A percentile compares a stretch with the other conserved stretches of the same genome.
These are phyloP conservation scores for Toxicodendron radicans DNA, from an alignment of 345 rosid species.

Conservation along the genomic window DNA sequence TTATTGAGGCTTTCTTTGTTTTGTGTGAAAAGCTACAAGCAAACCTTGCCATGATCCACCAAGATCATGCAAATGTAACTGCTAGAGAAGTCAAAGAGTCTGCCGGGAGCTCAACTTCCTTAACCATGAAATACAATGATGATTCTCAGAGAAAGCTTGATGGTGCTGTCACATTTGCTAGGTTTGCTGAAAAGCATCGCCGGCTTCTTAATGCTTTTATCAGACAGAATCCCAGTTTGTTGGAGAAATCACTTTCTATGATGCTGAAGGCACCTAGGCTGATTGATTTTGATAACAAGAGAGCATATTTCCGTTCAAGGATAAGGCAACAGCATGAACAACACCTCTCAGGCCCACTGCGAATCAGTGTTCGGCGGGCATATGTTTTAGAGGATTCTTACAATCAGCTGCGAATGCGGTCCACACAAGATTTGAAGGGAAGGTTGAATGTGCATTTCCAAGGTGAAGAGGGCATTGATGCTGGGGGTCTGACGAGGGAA, in stretches of 20 bases:
- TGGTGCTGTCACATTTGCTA: conserved; percentile 73
- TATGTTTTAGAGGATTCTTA: conserved; percentile 97
- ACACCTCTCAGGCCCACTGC: conserved; percentile 85
- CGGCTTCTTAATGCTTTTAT: conserved; percentile 87
- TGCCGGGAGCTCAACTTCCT: conserved; percentile 49
- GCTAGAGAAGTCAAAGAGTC: conserved; percentile 87
- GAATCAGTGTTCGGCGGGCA: conserved; percentile 86
- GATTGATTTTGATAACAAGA: conserved; percentile 93
- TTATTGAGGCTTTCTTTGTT: conserved; percentile 95
- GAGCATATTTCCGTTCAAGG: conserved; percentile 88
- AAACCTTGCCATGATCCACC: conserved; percentile 50
- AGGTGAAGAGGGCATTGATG: conserved; percentile 99
- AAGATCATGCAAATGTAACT: conserved; percentile 65
- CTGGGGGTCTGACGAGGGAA: conserved; percentile 96
- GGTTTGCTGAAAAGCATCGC: conserved; percentile 95
- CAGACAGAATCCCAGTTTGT: conserved; percentile 78
- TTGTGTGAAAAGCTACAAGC: conserved; percentile 89
- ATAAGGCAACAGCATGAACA: conserved; percentile 91
- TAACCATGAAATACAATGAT: conserved; percentile 32
- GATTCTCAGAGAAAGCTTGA: conserved; percentile 74
- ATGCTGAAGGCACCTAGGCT: conserved; percentile 92
- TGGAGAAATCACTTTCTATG: conserved; percentile 92
- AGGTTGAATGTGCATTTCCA: conserved; percentile 93
- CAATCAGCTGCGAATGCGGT: conserved; percentile 93
- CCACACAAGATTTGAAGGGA: conserved; percentile 87